A percentile compares a stretch with the other conserved stretches of the same genome.
Conservation (phyloP, 768 basidiomycete species). For the Lentinula boryana region DNA sequence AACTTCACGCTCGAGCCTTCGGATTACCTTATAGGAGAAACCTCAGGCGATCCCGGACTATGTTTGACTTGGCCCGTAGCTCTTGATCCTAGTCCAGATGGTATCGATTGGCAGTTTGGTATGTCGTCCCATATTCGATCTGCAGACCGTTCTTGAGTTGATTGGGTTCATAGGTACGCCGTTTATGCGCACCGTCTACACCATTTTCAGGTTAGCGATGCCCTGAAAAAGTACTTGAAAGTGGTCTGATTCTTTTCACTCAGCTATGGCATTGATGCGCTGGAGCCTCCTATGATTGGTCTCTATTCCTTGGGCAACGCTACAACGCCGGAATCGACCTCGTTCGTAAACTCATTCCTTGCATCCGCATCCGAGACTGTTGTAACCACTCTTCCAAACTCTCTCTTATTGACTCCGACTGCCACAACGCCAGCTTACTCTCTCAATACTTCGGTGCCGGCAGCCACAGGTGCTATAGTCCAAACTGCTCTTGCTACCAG, state of each 20-base stretch:
- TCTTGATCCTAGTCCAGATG: constrained; percentile 58
- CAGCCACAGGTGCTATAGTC: constrained; percentile 49
- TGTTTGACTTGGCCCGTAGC: constrained; percentile 77
- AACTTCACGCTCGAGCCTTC: constrained; percentile 65
- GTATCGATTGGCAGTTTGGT: constrained; percentile 84
- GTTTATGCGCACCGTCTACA: constrained; percentile 73
- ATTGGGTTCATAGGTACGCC: constrained; percentile 38
- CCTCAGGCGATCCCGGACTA: constrained; percentile 53
- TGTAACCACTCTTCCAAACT: constrained; percentile 68
- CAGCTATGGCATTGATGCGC: constrained; percentile 69
- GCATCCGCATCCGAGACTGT: constrained; percentile 61
- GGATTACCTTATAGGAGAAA: constrained; percentile 73
- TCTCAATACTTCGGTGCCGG: constrained; percentile 63
- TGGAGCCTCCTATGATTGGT: constrained; percentile 77
- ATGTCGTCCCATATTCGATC: constrained; percentile 2
- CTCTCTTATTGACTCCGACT: constrained; percentile 56
- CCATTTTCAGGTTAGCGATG: constrained; percentile 58
- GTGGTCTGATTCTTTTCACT: neutral
- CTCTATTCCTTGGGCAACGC: constrained; percentile 58
- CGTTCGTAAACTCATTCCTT: constrained; percentile 42
- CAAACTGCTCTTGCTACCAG: constrained; percentile 60
- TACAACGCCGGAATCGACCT: constrained; percentile 31
- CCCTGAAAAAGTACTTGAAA: neutral
- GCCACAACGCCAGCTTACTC: constrained; percentile 58
- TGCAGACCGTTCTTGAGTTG: neutral